A percentile compares a stretch with the other conserved stretches of the same genome.
Evolutionary conservation across 805 yeast genomes (phyloP).

Genomic region (Candida patagonica): DNA sequence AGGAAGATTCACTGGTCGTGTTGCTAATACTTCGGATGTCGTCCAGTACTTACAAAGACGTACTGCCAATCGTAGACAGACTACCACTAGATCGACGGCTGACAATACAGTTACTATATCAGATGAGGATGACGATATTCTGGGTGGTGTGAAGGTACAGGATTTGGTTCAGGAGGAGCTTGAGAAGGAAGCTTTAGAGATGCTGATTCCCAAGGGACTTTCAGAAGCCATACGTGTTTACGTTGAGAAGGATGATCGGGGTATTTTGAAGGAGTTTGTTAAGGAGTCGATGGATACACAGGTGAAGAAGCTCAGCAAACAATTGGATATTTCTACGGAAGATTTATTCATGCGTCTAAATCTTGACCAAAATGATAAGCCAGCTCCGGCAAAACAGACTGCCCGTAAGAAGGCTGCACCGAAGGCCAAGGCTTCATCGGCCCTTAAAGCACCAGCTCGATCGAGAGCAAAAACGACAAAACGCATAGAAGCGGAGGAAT

Average conservation of each 20-base stretch:
- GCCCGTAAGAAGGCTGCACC: background rate
- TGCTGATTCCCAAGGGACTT: conserved; percentile 70
- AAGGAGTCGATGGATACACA: conserved; percentile 25
- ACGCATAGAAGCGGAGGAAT: too few relatives aligned
- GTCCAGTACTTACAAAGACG: conserved; percentile 56
- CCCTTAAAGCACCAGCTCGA: too few relatives aligned
- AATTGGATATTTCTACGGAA: background rate
- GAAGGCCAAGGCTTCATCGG: background rate
- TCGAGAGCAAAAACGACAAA: too few relatives aligned
- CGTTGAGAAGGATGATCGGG: conserved; percentile 77
- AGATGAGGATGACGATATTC: conserved; percentile 19
- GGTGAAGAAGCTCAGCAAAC: conserved; percentile 13
- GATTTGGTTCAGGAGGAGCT: conserved; percentile 55
- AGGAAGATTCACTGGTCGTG: conserved; percentile 78
- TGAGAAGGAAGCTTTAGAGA: conserved; percentile 50
- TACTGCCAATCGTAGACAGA: conserved; percentile 16
- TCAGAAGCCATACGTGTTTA: conserved; percentile 61
- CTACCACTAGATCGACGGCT: background rate
- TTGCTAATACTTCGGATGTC: conserved; percentile 87
- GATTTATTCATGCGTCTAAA: background rate
- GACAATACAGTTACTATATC: conserved; percentile 2
- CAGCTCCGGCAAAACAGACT: too few relatives aligned
- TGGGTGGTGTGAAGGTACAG: conserved; percentile 45
- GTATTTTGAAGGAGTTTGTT: conserved; percentile 43
- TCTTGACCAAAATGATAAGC: too few relatives aligned